Evolutionary conservation across 1,284 basidiomycete species (phyloP).

Genomic region (Apiotrichum laibachii): DNA sequence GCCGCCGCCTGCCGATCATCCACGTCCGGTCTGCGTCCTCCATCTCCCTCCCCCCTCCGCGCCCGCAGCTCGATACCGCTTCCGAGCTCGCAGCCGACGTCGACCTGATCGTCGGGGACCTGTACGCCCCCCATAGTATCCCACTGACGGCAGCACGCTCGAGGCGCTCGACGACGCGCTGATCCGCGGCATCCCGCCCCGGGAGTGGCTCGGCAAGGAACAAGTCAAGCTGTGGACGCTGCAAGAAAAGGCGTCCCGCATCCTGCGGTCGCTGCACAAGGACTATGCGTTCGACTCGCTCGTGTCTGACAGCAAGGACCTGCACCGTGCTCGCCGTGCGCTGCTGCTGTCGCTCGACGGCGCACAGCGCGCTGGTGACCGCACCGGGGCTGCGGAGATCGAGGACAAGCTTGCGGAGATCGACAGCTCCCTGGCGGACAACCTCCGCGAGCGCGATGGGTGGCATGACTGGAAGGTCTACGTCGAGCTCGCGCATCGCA

Average conservation of each 20-base stretch:
- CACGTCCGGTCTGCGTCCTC: too few species aligned
- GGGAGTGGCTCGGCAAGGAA: background rate
- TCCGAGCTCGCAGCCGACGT: too few species aligned
- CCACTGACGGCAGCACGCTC: too few species aligned
- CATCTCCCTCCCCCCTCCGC: too few species aligned
- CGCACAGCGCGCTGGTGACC: background rate
- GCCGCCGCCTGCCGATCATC: too few species aligned
- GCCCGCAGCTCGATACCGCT: too few species aligned
- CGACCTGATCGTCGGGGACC: too few species aligned
- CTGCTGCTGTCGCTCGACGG: background rate
- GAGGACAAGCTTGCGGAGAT: background rate
- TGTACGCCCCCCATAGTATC: too few species aligned
- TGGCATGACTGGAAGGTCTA: background rate
- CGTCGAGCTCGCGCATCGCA: background rate
- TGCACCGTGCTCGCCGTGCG: background rate
- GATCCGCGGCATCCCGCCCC: background rate
- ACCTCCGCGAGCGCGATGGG: background rate
- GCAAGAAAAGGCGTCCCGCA: background rate
- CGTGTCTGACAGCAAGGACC: background rate
- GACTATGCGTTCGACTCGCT: background rate
- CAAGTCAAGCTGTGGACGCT: slow-evolving; percentile 1
- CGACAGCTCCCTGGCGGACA: background rate
- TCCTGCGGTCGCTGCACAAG: background rate
- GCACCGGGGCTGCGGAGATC: background rate
- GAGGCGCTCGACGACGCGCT: background rate